Base-by-base conservation (phyloP, 1,139 yeast species). In the Chernovozyma sophiae-reginae region DNA sequence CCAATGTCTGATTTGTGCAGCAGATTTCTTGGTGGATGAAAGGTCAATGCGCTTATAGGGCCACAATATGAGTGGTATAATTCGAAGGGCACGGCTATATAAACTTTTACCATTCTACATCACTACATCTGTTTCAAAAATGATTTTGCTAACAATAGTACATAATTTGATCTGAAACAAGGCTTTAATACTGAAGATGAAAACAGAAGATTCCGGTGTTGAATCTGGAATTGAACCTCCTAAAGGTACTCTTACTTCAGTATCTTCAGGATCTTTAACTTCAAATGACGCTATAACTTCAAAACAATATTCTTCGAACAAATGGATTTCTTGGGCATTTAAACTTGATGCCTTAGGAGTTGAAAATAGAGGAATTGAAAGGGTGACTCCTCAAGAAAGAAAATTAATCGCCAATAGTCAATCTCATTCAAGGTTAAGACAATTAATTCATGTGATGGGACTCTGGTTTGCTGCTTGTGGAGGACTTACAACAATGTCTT, bases 391-490 rank as follows among this genome's bases (percentile, higher is more conserved):
- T 1, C 49, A 53, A 30, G 65, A 57, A 35, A 49, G 65, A 35
- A 41, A 43, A 20, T 35, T 33, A 10, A 27, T 48, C 27, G 45
- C 49, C 15, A 32, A 27, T 15, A 31, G 32, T 1, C 29, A 26
- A 15, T 16, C n/a, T 3, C 39, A 41, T 16, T 44, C 51, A 10
- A 40, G 38, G 13, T 25, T 37, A 29, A 34, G 31, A 14, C 55
- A 46, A 26, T 48, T 55, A 24, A 15, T 52, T 2, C 46, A 50
- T 27, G 58, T 56, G 3, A 37, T 53, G 17, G 58, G 60, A 2
- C 52, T 65, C 14, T 65, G 70, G 70, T 52, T 60, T 39, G 61
- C 70, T 24, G 70, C 65, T 3, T 61, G 69, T 46, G 70, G 68
- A 13, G 69, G 71, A 0, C 47, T 65, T 17, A 63, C 69, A 4